These are phyloP conservation scores for Albizia julibrissin DNA, from an alignment of 306 rosid genomes.

Conservation along the genomic window DNA sequence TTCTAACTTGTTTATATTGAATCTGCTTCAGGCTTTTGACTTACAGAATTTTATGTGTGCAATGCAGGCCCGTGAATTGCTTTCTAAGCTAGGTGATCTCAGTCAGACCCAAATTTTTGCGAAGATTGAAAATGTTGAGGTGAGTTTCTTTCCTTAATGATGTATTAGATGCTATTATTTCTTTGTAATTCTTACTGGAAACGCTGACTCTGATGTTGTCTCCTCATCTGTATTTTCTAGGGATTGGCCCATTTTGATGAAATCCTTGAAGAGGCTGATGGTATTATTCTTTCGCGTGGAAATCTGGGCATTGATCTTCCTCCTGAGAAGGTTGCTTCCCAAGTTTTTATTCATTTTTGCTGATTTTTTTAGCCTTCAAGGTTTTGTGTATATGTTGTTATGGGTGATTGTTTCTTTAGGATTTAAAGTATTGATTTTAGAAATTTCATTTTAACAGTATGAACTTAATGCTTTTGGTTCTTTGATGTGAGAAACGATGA, in stretches of 20 bases:
- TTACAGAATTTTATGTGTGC: conserved; percentile 5
- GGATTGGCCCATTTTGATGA: conserved; percentile 91
- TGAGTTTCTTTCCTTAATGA: conserved; percentile 40
- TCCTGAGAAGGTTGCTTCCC: conserved; percentile 82
- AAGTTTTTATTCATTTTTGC: conserved; percentile 13
- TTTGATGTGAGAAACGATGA: neutral
- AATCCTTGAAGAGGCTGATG: conserved; percentile 94
- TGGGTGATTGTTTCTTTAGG: neutral
- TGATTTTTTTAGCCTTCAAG: neutral
- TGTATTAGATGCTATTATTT: neutral
- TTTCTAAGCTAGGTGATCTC: conserved; percentile 73
- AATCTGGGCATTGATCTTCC: conserved; percentile 97
- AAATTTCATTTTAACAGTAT: neutral
- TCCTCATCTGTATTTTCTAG: conserved; percentile 42
- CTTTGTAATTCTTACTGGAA: conserved; percentile 6
- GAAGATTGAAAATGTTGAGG: conserved; percentile 90
- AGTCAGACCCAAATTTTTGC: conserved; percentile 90
- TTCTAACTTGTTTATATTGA: conserved; percentile 12
- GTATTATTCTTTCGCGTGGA: conserved; percentile 90
- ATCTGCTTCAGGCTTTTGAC: conserved; percentile 27
- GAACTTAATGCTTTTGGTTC: conserved; percentile 8
- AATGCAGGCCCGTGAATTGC: conserved; percentile 79
- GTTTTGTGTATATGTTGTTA: neutral
- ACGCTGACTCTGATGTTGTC: conserved; percentile 20
- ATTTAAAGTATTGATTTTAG: neutral